Evolutionary conservation across 441 rosid genomes (phyloP).

Genomic region (Daphne laureola): DNA sequence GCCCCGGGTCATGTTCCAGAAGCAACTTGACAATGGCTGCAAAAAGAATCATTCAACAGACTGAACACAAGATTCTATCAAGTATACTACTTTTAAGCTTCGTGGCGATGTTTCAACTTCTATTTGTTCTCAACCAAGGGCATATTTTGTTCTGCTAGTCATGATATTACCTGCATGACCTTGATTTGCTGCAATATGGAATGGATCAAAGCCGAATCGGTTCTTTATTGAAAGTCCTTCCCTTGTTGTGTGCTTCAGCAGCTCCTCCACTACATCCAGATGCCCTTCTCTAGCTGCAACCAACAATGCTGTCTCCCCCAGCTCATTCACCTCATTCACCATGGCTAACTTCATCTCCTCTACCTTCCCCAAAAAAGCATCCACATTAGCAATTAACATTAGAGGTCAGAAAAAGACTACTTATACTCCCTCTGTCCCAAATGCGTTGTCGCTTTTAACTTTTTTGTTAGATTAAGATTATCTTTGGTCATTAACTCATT

Average conservation of each 20-base stretch:
- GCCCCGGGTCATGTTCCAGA: conserved; percentile 44
- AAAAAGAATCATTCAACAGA: conserved; percentile 17
- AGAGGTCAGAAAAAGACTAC: background rate
- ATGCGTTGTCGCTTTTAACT: no score
- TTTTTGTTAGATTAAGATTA: no score
- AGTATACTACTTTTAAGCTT: no score
- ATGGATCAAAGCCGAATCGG: conserved; percentile 56
- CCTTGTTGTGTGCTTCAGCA: conserved; percentile 46
- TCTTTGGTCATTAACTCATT: no score
- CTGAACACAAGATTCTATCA: background rate
- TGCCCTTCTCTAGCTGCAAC: conserved; percentile 82
- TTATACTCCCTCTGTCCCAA: no score
- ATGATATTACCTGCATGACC: conserved; percentile 61
- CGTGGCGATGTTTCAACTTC: no score
- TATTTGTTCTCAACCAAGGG: no score
- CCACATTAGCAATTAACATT: background rate
- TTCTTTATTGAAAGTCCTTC: conserved; percentile 58
- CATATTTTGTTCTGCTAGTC: background rate
- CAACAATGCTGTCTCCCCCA: conserved; percentile 86
- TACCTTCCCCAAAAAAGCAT: conserved; percentile 27
- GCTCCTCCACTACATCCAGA: conserved; percentile 63
- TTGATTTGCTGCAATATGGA: conserved; percentile 78
- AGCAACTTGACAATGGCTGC: conserved; percentile 77
- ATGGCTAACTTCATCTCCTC: conserved; percentile 60
- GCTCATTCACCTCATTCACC: conserved; percentile 79